Evolutionary conservation across 163 green algal genomes (phyloP).

Genomic region (Scenedesmus sp.): DNA sequence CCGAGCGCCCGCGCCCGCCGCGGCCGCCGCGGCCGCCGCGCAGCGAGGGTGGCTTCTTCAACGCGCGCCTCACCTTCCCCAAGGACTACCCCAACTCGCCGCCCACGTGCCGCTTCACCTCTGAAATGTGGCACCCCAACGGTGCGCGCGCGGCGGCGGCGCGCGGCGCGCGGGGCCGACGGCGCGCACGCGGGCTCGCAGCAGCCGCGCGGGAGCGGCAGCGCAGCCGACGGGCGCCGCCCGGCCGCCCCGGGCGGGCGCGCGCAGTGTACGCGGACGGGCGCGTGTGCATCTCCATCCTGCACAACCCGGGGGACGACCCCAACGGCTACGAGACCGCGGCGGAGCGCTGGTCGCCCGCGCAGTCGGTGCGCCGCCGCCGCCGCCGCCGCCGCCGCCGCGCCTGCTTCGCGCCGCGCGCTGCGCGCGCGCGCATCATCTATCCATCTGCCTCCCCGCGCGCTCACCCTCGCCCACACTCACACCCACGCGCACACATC

Average conservation of each 20-base stretch:
- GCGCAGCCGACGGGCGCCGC: neutral
- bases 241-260: neutral
- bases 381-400: too few relatives aligned
- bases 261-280: constrained; percentile 96
- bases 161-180: neutral
- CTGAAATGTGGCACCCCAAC: constrained; percentile 99
- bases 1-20: too few relatives aligned
- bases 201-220: neutral
- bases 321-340: constrained; percentile 96
- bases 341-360: constrained; percentile 95
- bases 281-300: constrained; percentile 99
- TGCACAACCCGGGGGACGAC: constrained; percentile 97
- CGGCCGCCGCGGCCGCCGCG: too few relatives aligned
- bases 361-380: constrained; percentile 89
- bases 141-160: constrained; percentile 56
- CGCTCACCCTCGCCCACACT: too few relatives aligned
- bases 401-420: too few relatives aligned
- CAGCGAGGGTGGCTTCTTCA: constrained; percentile 99
- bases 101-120: constrained; percentile 95
- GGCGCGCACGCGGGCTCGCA: neutral
- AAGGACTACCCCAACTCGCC: constrained; percentile 98
- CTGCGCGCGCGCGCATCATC: too few relatives aligned
- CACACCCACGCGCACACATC: too few relatives aligned
- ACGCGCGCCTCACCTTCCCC: constrained; percentile 95
- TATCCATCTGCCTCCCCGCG: too few relatives aligned